Conservation (phyloP, 2,329 filamentous ascomycete genomes). For the Nothomitra cinnamomea region DNA sequence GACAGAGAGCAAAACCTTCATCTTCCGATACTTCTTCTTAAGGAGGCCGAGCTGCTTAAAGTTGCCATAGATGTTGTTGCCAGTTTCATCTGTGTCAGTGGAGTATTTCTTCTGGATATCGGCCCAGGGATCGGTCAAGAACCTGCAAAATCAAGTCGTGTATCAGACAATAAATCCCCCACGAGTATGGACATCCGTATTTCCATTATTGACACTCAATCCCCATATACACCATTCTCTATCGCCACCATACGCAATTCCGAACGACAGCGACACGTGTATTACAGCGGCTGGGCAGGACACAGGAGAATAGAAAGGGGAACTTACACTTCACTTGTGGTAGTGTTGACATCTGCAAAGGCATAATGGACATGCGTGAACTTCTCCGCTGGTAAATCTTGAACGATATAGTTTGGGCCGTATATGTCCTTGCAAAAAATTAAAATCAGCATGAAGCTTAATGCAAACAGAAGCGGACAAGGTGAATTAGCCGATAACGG, state of each 20-base stretch:
- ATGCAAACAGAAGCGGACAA: too few species aligned
- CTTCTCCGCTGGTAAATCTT: slow-evolving; percentile 62
- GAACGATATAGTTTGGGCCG: slow-evolving; percentile 65
- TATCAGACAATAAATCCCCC: not conserved
- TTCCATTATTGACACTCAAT: not conserved
- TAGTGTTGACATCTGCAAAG: slow-evolving; percentile 70
- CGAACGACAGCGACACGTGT: too few species aligned
- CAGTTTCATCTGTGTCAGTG: slow-evolving; percentile 44
- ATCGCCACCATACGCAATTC: too few species aligned
- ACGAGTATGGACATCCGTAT: not conserved
- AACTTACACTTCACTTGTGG: slow-evolving; percentile 60
- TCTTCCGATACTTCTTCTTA: slow-evolving; percentile 57
- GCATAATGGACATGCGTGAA: slow-evolving; percentile 87
- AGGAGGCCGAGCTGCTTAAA: slow-evolving; percentile 60
- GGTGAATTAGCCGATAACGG: too few species aligned
- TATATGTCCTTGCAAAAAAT: slow-evolving; percentile 54
- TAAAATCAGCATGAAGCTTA: not conserved
- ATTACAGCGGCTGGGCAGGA: too few species aligned
- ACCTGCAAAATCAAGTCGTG: slow-evolving; percentile 20
- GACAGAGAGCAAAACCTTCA: slow-evolving; percentile 69
- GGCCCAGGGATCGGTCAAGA: slow-evolving; percentile 50
- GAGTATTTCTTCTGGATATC: slow-evolving; percentile 54
- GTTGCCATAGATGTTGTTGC: slow-evolving; percentile 59
- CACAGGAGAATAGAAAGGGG: not conserved
- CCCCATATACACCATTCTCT: too few species aligned